Percentiles rank a stretch among this genome's conserved stretches.
Evolutionary conservation across 2,329 filamentous ascomycete genomes (phyloP).

Genomic region (Fusarium sp.): DNA sequence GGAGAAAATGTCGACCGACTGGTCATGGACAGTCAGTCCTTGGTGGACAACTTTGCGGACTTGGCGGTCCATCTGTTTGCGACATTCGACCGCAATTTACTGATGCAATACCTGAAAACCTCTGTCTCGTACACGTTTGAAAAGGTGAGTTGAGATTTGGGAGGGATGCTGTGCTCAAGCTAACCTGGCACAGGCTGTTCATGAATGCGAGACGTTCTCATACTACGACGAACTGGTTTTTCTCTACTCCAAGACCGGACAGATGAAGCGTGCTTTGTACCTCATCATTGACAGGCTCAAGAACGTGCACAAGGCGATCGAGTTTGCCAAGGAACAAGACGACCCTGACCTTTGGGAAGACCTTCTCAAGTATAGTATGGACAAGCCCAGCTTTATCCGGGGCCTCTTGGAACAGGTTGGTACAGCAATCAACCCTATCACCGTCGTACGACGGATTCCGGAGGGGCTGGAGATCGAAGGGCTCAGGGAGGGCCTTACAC

Average conservation of each 20-base stretch:
- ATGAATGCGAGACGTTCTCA: slow-evolving; percentile 82
- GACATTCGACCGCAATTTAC: slow-evolving; percentile 79
- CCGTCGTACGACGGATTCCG: slow-evolving; percentile 88
- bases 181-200: slow-evolving; percentile 64
- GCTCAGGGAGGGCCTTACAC: slow-evolving; percentile 85
- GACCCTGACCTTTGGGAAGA: slow-evolving; percentile 96
- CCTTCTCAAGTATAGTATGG: slow-evolving; percentile 94
- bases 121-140: slow-evolving; percentile 93
- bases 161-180: neutral
- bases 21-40: slow-evolving; percentile 69
- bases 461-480: slow-evolving; percentile 94
- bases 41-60: slow-evolving; percentile 90
- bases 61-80: slow-evolving; percentile 89
- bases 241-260: slow-evolving; percentile 92
- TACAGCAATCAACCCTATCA: slow-evolving; percentile 92
- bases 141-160: slow-evolving; percentile 57
- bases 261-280: slow-evolving; percentile 90
- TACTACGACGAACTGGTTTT: slow-evolving; percentile 96
- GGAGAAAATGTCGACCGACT: slow-evolving; percentile 68
- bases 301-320: slow-evolving; percentile 92
- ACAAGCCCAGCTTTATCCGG: slow-evolving; percentile 94
- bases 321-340: slow-evolving; percentile 93
- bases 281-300: slow-evolving; percentile 94
- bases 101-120: slow-evolving; percentile 88
- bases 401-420: slow-evolving; percentile 93